Evolutionary conservation across 2,329 filamentous ascomycete species (phyloP).

Genomic region (Myriosclerotinia curreyana): DNA sequence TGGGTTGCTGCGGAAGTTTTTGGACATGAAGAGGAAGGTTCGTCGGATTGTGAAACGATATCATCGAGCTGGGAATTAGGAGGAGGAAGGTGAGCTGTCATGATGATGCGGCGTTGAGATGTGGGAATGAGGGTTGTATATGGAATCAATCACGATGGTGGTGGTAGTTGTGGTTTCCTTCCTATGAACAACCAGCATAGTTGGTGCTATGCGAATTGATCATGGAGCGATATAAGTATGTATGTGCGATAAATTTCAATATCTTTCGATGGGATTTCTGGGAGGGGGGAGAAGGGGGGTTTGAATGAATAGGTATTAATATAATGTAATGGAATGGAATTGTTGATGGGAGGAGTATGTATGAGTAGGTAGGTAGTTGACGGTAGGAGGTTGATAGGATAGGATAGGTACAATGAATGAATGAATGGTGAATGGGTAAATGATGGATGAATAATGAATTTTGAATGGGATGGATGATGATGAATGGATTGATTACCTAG

Average conservation of each 20-base stretch:
- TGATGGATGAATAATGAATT: no score
- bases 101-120: constrained; percentile 21
- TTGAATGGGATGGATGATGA: no score
- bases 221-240: not conserved
- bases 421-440: no score
- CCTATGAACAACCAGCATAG: constrained; percentile 27
- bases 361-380: no score
- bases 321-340: no score
- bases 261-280: not conserved
- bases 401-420: no score
- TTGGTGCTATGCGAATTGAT: constrained; percentile 18
- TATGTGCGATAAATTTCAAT: not conserved
- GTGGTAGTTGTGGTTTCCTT: constrained; percentile 27
- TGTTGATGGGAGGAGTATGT: not conserved
- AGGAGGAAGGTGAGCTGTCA: constrained; percentile 33
- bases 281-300: not conserved
- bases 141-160: constrained; percentile 21
- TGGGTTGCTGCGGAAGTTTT: constrained; percentile 37
- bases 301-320: not conserved
- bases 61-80: constrained; percentile 34
- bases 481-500: no score
- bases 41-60: constrained; percentile 36
- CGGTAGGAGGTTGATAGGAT: no score
- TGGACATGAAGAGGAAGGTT: constrained; percentile 31
- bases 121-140: not conserved